Conservation (phyloP, 2,329 filamentous ascomycete species). For the Trichoderma arundinaceum region DNA sequence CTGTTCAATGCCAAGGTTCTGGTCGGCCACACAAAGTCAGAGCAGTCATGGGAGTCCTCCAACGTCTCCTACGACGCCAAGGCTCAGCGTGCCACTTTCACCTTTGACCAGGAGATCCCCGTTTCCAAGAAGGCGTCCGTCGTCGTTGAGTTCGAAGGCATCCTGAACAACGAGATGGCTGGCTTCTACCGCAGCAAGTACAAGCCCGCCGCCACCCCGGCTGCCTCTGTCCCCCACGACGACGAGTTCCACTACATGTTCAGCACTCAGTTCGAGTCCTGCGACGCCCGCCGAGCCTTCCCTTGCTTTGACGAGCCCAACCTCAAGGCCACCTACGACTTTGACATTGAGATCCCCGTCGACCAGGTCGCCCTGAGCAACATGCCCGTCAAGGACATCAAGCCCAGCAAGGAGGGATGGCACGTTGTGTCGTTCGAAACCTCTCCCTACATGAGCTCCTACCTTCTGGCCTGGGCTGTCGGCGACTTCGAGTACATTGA, state of each 20-base stretch:
- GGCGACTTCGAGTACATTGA: constrained; percentile 98
- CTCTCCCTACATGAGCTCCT: constrained; percentile 89
- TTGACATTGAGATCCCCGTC: constrained; percentile 87
- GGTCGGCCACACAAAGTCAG: constrained; percentile 62
- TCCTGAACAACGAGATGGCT: constrained; percentile 88
- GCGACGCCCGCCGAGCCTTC: constrained; percentile 92
- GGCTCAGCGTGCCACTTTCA: constrained; percentile 80
- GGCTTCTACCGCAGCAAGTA: constrained; percentile 96
- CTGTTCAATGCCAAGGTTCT: constrained; percentile 69
- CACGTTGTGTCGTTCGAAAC: constrained; percentile 80
- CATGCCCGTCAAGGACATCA: constrained; percentile 83
- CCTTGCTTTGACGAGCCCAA: constrained; percentile 99
- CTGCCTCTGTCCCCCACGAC: constrained; percentile 78
- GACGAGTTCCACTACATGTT: constrained; percentile 75
- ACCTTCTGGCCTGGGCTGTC: constrained; percentile 90
- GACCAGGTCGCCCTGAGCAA: constrained; percentile 91
- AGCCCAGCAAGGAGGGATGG: constrained; percentile 65
- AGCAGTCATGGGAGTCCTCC: constrained; percentile 64
- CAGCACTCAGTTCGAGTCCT: constrained; percentile 97
- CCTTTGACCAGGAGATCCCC: constrained; percentile 74
- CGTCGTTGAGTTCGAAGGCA: constrained; percentile 76
- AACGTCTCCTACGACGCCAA: constrained; percentile 80
- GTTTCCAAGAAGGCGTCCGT: constrained; percentile 69
- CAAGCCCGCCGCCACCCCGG: constrained; percentile 74
- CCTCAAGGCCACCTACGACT: constrained; percentile 93